Evolutionary conservation across 495 filamentous ascomycete species (phyloP).

Genomic region (Lichina pygmaea): DNA sequence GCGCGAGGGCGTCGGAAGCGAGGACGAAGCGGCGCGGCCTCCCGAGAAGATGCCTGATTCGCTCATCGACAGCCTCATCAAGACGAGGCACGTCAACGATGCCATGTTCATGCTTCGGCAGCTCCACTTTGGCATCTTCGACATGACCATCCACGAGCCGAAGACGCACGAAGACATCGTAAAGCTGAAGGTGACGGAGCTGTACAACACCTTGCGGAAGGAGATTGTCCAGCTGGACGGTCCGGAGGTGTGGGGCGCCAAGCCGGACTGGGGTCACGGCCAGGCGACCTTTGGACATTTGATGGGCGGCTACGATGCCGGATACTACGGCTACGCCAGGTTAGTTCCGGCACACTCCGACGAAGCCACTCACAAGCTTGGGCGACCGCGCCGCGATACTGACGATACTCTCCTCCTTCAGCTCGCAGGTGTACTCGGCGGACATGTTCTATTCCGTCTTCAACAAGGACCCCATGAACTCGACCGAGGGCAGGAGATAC

Average conservation of each 20-base stretch:
- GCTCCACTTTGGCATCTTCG: conserved; percentile 44
- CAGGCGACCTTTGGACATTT: conserved; percentile 46
- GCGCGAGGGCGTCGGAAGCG: conserved; percentile 18
- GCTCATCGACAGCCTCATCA: conserved; percentile 30
- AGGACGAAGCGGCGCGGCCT: conserved; percentile 13
- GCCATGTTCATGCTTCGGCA: conserved; percentile 40
- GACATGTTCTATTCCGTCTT: conserved; percentile 69
- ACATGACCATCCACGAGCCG: conserved; percentile 19
- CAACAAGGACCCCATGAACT: conserved; percentile 44
- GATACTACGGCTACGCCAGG: conserved; percentile 48
- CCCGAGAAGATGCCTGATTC: conserved; percentile 30
- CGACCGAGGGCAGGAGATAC: conserved; percentile 35
- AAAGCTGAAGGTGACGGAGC: conserved; percentile 10
- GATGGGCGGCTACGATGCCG: conserved; percentile 47
- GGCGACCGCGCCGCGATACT: neutral
- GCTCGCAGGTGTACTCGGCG: conserved; percentile 33
- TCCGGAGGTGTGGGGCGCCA: conserved; percentile 25
- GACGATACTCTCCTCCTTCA: neutral
- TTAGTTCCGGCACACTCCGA: conserved; percentile 5
- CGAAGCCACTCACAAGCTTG: neutral
- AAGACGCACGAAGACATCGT: conserved; percentile 11
- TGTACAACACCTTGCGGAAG: conserved; percentile 15
- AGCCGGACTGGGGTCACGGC: conserved; percentile 36
- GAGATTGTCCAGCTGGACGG: conserved; percentile 38
- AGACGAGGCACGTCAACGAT: conserved; percentile 43